These are phyloP conservation scores for Pseudozyma flocculosa DNA, from an alignment of 1,284 basidiomycete species.

Conservation along the genomic window DNA sequence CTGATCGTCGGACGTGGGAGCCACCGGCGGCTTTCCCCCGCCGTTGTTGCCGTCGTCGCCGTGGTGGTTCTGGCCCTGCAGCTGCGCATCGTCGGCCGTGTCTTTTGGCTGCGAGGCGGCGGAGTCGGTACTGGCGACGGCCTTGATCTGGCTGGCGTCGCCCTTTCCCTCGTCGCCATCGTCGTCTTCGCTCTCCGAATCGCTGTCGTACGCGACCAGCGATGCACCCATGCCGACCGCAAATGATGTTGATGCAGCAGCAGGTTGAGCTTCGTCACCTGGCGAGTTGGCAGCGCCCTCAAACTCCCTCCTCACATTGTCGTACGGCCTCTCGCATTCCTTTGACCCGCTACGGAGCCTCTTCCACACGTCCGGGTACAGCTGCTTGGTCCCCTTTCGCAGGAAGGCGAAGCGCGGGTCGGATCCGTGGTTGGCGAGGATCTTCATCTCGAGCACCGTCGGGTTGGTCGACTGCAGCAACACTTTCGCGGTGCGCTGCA, in stretches of 20 bases:
- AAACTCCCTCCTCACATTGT: not conserved
- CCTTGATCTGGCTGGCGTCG: no score
- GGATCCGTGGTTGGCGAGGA: slow-evolving; percentile 75
- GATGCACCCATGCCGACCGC: no score
- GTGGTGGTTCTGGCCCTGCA: no score
- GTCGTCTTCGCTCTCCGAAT: not conserved
- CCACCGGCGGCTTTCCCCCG: no score
- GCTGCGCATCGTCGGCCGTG: not conserved
- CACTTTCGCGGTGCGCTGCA: slow-evolving; percentile 73
- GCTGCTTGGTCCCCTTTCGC: slow-evolving; percentile 44
- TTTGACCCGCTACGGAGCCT: not conserved
- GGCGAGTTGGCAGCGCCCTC: not conserved
- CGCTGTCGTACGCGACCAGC: not conserved
- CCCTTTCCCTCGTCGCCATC: no score
- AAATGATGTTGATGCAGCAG: not conserved
- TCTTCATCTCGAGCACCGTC: slow-evolving; percentile 78
- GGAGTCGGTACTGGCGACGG: no score
- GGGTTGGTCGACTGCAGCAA: slow-evolving; percentile 71
- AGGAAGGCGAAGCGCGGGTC: slow-evolving; percentile 75
- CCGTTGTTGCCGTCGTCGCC: no score
- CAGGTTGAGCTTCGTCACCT: not conserved
- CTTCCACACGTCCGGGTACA: not conserved
- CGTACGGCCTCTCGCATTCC: not conserved
- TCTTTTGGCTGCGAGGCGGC: no score
- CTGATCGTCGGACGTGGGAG: slow-evolving; percentile 8